Percentiles rank a stretch among this genome's conserved stretches.
Evolutionary conservation across 495 filamentous ascomycete genomes (phyloP).

Genomic region (Jackrogersella minutella): DNA sequence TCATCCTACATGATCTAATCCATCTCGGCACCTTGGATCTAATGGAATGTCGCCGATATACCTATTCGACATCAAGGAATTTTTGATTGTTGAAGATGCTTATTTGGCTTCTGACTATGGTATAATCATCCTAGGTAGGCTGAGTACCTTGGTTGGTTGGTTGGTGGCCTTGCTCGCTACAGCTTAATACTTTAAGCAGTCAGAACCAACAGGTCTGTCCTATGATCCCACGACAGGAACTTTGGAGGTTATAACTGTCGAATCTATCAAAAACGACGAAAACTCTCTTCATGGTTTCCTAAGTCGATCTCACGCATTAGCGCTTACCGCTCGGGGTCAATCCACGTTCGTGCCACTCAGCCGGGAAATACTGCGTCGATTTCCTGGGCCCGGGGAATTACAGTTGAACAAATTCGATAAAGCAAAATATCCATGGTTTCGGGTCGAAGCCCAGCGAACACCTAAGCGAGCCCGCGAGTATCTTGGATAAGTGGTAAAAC

Average conservation of each 20-base stretch:
- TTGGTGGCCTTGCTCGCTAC: not conserved
- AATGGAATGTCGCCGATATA: too few species aligned
- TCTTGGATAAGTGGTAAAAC: slow-evolving; percentile 10
- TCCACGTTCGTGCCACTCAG: slow-evolving; percentile 22
- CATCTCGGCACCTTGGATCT: not conserved
- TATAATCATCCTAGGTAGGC: too few species aligned
- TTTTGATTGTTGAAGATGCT: too few species aligned
- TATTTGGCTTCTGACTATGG: too few species aligned
- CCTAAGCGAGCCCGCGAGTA: slow-evolving; percentile 3
- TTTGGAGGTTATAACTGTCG: not conserved
- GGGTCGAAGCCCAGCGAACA: not conserved
- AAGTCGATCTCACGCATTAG: slow-evolving; percentile 39
- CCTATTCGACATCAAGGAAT: not conserved
- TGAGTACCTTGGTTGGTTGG: too few species aligned
- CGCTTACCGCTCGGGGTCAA: slow-evolving; percentile 16
- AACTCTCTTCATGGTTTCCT: slow-evolving; percentile 18
- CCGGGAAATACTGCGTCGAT: not conserved
- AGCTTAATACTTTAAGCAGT: not conserved
- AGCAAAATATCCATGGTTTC: not conserved
- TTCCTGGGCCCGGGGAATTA: not conserved
- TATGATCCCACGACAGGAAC: slow-evolving; percentile 12
- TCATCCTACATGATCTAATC: not conserved
- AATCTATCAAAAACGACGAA: not conserved
- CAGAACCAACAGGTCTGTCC: slow-evolving; percentile 2
- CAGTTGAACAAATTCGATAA: not conserved